A percentile compares a stretch with the other conserved stretches of the same genome.
phyloP scores from a whole-genome alignment of 208 protist genomes.

The Acanthamoeba healyi region DNA sequence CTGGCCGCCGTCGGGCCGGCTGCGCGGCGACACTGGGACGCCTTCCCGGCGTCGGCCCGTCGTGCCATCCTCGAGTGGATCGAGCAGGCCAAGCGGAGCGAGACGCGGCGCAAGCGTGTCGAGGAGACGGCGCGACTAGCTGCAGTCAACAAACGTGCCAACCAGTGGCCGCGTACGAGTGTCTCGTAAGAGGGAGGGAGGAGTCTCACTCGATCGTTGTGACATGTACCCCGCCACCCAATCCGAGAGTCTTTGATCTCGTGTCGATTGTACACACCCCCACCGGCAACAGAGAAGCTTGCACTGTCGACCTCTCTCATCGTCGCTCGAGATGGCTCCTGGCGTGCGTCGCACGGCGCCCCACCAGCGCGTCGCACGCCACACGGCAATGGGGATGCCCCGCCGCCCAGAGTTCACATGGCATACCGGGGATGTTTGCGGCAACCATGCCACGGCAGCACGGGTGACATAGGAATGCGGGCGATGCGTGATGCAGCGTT shows the following conservation, averaged over 20 bases:
- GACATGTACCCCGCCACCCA: too few species aligned
- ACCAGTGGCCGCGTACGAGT: too few species aligned
- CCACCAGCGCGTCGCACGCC: too few species aligned
- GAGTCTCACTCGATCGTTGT: too few species aligned
- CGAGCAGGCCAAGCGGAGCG: slow-evolving; percentile 2
- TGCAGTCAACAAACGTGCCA: not conserved
- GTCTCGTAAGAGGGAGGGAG: too few species aligned
- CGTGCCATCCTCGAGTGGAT: not conserved
- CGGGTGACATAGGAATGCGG: not conserved
- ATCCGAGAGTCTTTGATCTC: too few species aligned
- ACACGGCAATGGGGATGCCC: not conserved
- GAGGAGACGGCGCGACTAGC: slow-evolving; percentile 21
- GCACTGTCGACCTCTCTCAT: too few species aligned
- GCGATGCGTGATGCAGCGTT: not conserved
- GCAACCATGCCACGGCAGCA: not conserved
- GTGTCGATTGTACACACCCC: too few species aligned
- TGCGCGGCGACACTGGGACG: slow-evolving; percentile 3
- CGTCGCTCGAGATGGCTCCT: too few species aligned
- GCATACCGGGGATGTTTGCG: not conserved
- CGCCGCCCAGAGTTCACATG: too few species aligned
- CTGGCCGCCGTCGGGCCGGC: not conserved
- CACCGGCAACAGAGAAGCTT: too few species aligned
- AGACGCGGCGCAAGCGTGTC: slow-evolving; percentile 27
- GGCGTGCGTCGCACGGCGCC: not conserved
- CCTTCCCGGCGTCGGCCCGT: slow-evolving; percentile 1